Conservation (phyloP, 495 filamentous ascomycete genomes). For the Annulohypoxylon moriforme region DNA sequence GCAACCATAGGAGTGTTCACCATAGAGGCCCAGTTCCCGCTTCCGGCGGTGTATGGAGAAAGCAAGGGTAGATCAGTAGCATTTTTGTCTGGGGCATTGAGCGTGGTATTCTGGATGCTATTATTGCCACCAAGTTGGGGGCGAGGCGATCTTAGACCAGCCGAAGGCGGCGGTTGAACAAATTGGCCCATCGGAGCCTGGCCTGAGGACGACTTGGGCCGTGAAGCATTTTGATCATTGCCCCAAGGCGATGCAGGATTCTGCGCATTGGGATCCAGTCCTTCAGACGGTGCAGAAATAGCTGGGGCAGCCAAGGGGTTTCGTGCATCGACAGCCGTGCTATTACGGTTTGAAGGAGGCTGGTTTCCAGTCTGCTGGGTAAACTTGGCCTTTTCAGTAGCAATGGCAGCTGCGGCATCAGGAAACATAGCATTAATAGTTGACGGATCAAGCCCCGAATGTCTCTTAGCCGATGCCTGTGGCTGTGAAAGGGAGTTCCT, state of each 20-base stretch:
- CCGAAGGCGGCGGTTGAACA: conserved; percentile 81
- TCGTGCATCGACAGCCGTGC: conserved; percentile 82
- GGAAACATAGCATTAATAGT: conserved; percentile 99
- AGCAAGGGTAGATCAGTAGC: conserved; percentile 79
- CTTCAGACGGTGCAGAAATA: conserved; percentile 72
- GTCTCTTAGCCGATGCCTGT: conserved; percentile 79
- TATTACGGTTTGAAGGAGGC: conserved; percentile 93
- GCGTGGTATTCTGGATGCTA: conserved; percentile 83
- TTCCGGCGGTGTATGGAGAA: conserved; percentile 85
- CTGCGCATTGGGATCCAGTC: conserved; percentile 60
- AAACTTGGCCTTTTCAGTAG: conserved; percentile 96
- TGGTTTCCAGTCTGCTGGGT: conserved; percentile 92
- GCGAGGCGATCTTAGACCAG: conserved; percentile 84
- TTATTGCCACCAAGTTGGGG: conserved; percentile 72
- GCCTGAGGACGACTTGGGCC: conserved; percentile 90
- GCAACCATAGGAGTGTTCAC: conserved; percentile 96
- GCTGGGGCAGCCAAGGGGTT: conserved; percentile 81
- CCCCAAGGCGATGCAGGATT: conserved; percentile 85
- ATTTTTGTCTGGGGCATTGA: conserved; percentile 77
- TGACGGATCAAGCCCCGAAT: conserved; percentile 89
- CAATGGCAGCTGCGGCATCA: conserved; percentile 96
- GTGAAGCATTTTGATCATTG: conserved; percentile 63
- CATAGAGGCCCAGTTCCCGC: conserved; percentile 98
- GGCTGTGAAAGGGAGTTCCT: conserved; percentile 89
- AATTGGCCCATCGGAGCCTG: conserved; percentile 98